A percentile compares a stretch with the other conserved stretches of the same genome.
Conservation (phyloP, 257 asterid genomes). For the Solanum clarkiae region DNA sequence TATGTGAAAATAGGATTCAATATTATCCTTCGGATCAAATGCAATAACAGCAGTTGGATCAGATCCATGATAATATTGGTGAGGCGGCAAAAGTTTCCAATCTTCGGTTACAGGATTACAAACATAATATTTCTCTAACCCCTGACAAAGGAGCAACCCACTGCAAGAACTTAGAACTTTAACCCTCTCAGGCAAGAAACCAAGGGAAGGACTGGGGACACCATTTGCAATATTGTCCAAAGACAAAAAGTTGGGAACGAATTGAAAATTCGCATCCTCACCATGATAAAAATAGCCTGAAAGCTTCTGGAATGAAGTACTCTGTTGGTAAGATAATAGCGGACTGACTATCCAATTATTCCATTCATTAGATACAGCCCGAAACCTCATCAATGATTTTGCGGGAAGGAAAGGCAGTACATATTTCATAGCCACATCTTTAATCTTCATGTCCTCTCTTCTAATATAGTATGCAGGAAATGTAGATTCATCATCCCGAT, state of each 20-base stretch:
- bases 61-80: constrained; percentile 3
- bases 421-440: constrained; percentile 6
- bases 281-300: constrained; percentile 31
- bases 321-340: constrained; percentile 22
- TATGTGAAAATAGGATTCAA: constrained; percentile 11
- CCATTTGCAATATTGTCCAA: constrained; percentile 18
- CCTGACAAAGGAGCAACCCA: constrained; percentile 28
- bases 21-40: constrained; percentile 22
- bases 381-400: constrained; percentile 21
- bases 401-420: constrained; percentile 42
- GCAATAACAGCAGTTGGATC: constrained; percentile 24
- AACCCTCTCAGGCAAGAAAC: constrained; percentile 9
- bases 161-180: constrained; percentile 16
- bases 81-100: constrained; percentile 16
- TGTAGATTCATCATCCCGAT: not conserved
- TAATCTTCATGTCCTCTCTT: constrained; percentile 3
- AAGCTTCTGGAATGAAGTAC: constrained; percentile 18
- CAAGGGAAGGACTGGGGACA: constrained; percentile 9
- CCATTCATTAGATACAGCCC: constrained; percentile 34
- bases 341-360: constrained; percentile 24
- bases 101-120: constrained; percentile 29
- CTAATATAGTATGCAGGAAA: not conserved
- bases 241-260: not conserved
- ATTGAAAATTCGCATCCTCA: not conserved
- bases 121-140: constrained; percentile 8